A percentile compares a stretch with the other conserved stretches of the same genome.
phyloP scores from a whole-genome alignment of 1,284 basidiomycete species.

The Cutaneotrichosporon sp. region DNA sequence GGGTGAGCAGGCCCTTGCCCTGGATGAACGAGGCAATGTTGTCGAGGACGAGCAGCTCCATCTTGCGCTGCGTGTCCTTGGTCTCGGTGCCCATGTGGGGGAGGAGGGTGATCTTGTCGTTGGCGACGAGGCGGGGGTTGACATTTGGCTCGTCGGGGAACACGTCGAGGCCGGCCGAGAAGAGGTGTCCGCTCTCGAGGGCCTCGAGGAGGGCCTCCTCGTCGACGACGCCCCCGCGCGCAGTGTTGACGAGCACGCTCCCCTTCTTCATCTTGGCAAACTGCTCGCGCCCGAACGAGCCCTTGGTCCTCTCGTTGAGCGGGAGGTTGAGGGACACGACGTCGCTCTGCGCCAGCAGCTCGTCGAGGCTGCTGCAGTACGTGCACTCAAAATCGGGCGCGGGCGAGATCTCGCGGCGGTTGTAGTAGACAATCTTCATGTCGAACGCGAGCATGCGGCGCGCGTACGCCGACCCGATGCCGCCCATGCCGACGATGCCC shows the following conservation, averaged over 20 bases:
- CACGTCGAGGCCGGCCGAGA: conserved; percentile 69
- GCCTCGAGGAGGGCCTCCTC: conserved; percentile 77
- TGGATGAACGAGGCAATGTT: conserved; percentile 48
- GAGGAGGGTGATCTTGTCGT: conserved; percentile 77
- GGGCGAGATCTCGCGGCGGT: conserved; percentile 62
- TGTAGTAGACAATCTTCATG: conserved; percentile 81
- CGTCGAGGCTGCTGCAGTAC: conserved; percentile 73
- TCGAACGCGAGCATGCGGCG: conserved; percentile 56
- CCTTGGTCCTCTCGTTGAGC: conserved; percentile 81
- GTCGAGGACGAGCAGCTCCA: conserved; percentile 48
- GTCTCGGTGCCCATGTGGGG: conserved; percentile 91
- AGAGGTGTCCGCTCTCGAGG: conserved; percentile 73
- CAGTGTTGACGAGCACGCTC: conserved; percentile 91
- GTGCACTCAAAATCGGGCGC: conserved; percentile 70
- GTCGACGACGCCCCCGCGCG: conserved; percentile 89
- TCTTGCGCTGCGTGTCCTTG: conserved; percentile 71
- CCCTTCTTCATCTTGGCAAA: conserved; percentile 87
- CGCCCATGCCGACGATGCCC: conserved; percentile 85
- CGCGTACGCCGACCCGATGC: conserved; percentile 66
- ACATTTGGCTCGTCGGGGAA: conserved; percentile 85
- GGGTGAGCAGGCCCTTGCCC: conserved; percentile 49
- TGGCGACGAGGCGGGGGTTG: conserved; percentile 74
- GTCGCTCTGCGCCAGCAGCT: conserved; percentile 69
- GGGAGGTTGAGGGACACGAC: conserved; percentile 69
- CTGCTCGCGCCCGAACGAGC: conserved; percentile 78